Evolutionary conservation across 106 monocot genomes (phyloP).

Genomic region (Apostasia ramifera): DNA sequence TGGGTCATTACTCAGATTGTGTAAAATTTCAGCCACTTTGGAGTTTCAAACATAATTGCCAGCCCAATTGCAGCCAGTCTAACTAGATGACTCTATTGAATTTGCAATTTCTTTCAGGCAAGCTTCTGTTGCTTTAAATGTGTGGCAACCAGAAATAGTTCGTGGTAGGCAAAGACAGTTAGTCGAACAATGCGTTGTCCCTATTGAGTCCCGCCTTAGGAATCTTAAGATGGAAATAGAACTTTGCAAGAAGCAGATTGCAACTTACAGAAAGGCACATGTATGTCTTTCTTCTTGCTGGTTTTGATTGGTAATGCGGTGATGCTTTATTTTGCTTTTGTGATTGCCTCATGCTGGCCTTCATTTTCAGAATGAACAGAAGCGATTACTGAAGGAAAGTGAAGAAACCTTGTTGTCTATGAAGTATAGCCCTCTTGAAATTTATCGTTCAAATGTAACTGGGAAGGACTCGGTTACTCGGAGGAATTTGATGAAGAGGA

Average conservation of each 20-base stretch:
- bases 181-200: slow-evolving; percentile 79
- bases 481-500: slow-evolving; percentile 34
- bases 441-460: slow-evolving; percentile 8
- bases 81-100: neutral
- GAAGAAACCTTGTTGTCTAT: slow-evolving; percentile 51
- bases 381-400: slow-evolving; percentile 35
- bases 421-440: slow-evolving; percentile 64
- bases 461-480: slow-evolving; percentile 12
- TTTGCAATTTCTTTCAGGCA: slow-evolving; percentile 26
- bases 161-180: slow-evolving; percentile 70
- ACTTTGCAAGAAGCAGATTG: slow-evolving; percentile 83
- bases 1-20: too few relatives aligned
- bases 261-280: slow-evolving; percentile 42
- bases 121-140: slow-evolving; percentile 78
- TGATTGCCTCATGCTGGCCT: neutral
- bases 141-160: slow-evolving; percentile 93
- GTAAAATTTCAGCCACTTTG: too few relatives aligned
- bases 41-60: too few relatives aligned
- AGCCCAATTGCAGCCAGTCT: too few relatives aligned
- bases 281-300: slow-evolving; percentile 37
- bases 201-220: slow-evolving; percentile 55
- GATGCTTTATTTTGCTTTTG: neutral
- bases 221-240: slow-evolving; percentile 69
- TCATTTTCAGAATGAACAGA: slow-evolving; percentile 53
- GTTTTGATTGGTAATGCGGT: neutral